These are phyloP conservation scores for Andrographis paniculata DNA, from an alignment of 305 asterid species.

Conservation along the genomic window DNA sequence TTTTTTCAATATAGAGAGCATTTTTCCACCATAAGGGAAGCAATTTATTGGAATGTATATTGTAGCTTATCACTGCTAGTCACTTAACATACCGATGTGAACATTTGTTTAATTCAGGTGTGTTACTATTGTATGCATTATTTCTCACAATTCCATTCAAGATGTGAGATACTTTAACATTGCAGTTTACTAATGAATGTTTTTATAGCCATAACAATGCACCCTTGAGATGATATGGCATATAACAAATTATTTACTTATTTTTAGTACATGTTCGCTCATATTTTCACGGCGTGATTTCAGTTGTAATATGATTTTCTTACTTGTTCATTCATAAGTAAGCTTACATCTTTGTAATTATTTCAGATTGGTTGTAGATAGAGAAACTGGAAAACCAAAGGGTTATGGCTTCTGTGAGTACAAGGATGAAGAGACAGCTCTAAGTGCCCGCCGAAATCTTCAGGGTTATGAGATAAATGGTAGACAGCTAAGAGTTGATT, in stretches of 20 bases:
- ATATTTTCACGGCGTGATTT: constrained; percentile 4
- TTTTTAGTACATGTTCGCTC: neutral
- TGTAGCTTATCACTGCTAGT: too few species aligned
- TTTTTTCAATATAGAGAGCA: neutral
- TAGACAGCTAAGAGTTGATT: constrained; percentile 86
- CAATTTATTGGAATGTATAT: neutral
- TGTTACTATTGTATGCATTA: too few species aligned
- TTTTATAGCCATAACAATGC: constrained; percentile 1
- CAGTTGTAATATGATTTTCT: constrained; percentile 4
- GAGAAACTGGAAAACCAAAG: constrained; percentile 95
- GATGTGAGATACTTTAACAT: neutral
- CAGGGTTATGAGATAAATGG: constrained; percentile 86
- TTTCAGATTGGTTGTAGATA: constrained; percentile 76
- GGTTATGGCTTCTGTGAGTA: constrained; percentile 98
- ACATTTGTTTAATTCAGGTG: too few species aligned
- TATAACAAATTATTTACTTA: neutral
- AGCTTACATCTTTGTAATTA: neutral
- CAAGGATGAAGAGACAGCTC: constrained; percentile 96
- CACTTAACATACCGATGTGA: too few species aligned
- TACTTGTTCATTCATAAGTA: neutral
- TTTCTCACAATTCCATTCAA: too few species aligned
- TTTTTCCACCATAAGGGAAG: neutral
- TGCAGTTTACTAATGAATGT: neutral
- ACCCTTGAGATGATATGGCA: neutral
- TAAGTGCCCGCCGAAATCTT: constrained; percentile 95